These are phyloP conservation scores for Sphenostylis stenocarpa DNA, from an alignment of 306 rosid genomes.

Conservation along the genomic window DNA sequence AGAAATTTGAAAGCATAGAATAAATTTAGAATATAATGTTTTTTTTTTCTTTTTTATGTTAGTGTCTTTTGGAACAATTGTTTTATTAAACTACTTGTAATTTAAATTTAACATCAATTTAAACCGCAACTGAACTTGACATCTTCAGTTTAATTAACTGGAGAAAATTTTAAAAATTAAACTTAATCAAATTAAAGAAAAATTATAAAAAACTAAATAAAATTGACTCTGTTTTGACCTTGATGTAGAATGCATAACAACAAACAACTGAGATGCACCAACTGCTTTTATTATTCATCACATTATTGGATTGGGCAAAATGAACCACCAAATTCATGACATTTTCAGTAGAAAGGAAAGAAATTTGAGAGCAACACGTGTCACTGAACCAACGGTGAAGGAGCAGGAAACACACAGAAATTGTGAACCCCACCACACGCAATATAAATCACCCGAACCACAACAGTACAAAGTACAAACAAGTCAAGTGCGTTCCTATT, in stretches of 20 bases:
- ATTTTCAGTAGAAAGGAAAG: no score
- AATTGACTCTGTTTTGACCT: no score
- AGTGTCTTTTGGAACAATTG: background rate
- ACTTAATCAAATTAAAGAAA: no score
- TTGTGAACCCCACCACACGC: conserved; percentile 9
- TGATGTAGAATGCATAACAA: no score
- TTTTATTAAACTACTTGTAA: background rate
- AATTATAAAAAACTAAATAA: no score
- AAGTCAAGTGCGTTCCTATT: conserved; percentile 6
- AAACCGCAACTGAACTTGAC: background rate
- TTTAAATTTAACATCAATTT: background rate
- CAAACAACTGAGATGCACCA: no score
- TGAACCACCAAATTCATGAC: no score
- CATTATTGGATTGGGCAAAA: no score
- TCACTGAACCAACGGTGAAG: background rate
- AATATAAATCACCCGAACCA: background rate
- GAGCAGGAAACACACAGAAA: background rate
- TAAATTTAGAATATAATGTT: background rate
- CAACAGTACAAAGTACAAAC: conserved; percentile 10
- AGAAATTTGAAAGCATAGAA: background rate
- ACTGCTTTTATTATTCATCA: no score
- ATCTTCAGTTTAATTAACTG: background rate
- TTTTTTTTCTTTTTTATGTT: background rate
- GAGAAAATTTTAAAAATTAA: no score
- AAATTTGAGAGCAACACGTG: background rate